Conservation (phyloP, 2,329 filamentous ascomycete species). For the Onygena corvina region DNA sequence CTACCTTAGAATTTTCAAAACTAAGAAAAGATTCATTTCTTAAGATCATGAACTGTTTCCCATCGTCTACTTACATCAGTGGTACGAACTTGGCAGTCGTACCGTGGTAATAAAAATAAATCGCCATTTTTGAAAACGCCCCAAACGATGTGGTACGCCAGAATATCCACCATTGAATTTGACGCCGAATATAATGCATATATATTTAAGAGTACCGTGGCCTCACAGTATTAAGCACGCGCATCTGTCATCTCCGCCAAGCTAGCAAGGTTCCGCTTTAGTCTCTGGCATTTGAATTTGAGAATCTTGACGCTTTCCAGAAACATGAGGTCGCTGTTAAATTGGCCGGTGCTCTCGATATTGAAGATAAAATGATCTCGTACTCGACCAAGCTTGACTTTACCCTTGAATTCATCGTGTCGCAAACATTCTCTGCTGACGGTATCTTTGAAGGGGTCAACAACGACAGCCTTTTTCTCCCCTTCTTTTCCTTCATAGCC, state of each 20-base stretch:
- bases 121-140: constrained; percentile 1
- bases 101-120: constrained; percentile 1
- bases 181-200: background rate
- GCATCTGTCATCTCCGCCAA: constrained; percentile 26
- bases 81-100: background rate
- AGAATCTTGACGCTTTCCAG: constrained; percentile 75
- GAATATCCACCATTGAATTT: constrained; percentile 1
- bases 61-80: background rate
- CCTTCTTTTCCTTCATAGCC: constrained; percentile 65
- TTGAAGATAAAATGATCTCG: constrained; percentile 97
- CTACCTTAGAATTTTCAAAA: background rate
- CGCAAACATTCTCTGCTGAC: constrained; percentile 86
- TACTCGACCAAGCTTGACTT: constrained; percentile 82
- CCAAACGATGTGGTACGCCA: constrained; percentile 1
- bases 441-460: constrained; percentile 82
- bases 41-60: background rate
- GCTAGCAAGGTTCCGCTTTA: constrained; percentile 36
- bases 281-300: constrained; percentile 61
- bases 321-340: constrained; percentile 87
- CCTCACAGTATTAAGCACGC: background rate
- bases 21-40: background rate
- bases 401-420: constrained; percentile 85
- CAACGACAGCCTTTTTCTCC: constrained; percentile 76
- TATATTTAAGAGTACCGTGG: background rate
- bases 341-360: constrained; percentile 89